Evolutionary conservation across 495 filamentous ascomycete genomes (phyloP), one percentile per base, ranked within the genome.

Genomic region (Aspergillus nidulans): DNA sequence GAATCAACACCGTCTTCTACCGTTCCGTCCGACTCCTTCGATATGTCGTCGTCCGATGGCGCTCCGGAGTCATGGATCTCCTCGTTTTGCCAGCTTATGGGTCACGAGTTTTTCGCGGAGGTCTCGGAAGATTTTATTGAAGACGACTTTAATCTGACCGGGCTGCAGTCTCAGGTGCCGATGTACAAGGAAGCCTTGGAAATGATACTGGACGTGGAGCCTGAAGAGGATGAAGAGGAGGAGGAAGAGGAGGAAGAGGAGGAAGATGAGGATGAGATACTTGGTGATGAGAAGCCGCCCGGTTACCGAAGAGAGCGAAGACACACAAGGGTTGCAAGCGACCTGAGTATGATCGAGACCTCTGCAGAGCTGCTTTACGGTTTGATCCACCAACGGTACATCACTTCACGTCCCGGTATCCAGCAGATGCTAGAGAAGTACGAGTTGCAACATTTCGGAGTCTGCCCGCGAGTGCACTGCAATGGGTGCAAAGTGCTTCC

Each of bases 351-450:
- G 44, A 96, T 98, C 55, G 95, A 98, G 74, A 92, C 88, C 63
- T 96, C 91, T 0, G 94, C 94, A 9, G 95, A 98, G 77, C 84
- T 98, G 65, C 87, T 98, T 12, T 98, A 97, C 73, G 94, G 94
- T 6, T 81, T 98, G 20, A 98, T 98, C 65, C 94, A 98, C 71
- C 94, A 97, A 73, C 89, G 94, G 23, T 98, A 95, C 70, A 97
- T 98, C 74, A 97, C 91, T 53, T 96, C 91, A n/a, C 80, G 94
- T 30, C 90, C 90, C 6, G 94, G 94, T 18, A 97, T 98, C 51
- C 92, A 96, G 66, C 91, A 96, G 68, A 98, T 98, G 94, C 89
- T 91, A 25, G 95, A 98, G 68, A 98, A 98, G 67, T 97, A 97
- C 77, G 92, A 96, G 63, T 77, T 95, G 42, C 85, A 89, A 57